phyloP scores from a whole-genome alignment of 345 rosid species.

The Euphorbia peplus region DNA sequence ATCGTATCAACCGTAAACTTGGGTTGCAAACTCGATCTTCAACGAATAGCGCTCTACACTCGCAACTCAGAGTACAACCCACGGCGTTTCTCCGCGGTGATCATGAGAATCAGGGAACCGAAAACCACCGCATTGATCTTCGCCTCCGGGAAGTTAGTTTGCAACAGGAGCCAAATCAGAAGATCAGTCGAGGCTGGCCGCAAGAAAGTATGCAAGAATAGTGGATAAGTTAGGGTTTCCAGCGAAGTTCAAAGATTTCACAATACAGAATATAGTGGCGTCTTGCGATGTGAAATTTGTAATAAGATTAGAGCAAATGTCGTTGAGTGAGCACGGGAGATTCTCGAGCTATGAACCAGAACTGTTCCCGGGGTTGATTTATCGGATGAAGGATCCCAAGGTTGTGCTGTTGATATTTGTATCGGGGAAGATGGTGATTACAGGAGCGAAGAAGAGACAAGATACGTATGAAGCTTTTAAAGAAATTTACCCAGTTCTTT shows the following conservation, averaged over 20 bases:
- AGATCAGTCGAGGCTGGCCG: conserved; percentile 60
- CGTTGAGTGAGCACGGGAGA: conserved; percentile 17
- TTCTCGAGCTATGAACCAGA: conserved; percentile 63
- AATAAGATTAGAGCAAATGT: conserved; percentile 65
- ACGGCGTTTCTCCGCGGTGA: conserved; percentile 80
- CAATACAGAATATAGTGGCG: conserved; percentile 77
- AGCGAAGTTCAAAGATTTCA: conserved; percentile 74
- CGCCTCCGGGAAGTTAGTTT: conserved; percentile 87
- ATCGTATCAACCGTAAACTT: conserved; percentile 69
- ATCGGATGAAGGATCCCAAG: conserved; percentile 83
- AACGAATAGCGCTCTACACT: conserved; percentile 59
- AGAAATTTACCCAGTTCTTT: conserved; percentile 1
- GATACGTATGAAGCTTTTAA: not conserved
- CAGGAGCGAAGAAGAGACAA: conserved; percentile 5
- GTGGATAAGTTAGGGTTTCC: conserved; percentile 76
- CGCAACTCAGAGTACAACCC: conserved; percentile 75
- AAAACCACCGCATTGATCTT: conserved; percentile 84
- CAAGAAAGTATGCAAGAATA: conserved; percentile 53
- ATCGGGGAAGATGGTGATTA: not conserved
- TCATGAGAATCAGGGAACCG: conserved; percentile 83
- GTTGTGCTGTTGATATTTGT: conserved; percentile 62
- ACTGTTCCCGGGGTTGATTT: conserved; percentile 79
- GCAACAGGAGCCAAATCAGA: conserved; percentile 84
- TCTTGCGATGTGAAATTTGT: conserved; percentile 73
- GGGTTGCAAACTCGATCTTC: conserved; percentile 71